Conservation (phyloP, 2,329 filamentous ascomycete species). For the Macrophomina pseudophaseolina region DNA sequence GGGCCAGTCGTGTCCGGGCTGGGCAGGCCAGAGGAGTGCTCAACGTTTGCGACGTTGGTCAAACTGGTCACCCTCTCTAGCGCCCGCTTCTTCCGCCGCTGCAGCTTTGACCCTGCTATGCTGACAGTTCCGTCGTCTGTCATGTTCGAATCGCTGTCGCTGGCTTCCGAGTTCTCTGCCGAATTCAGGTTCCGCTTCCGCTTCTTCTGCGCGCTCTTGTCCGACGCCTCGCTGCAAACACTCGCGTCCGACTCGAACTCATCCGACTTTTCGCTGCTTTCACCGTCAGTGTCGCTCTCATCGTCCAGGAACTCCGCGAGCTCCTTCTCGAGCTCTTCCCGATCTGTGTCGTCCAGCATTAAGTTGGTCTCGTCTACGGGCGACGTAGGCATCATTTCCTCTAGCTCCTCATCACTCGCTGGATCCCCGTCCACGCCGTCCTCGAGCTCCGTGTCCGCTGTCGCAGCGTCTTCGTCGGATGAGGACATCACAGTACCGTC, state of each 20-base stretch:
- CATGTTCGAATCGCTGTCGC: conserved; percentile 47
- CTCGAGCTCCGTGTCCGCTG: conserved; percentile 35
- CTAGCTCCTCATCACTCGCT: conserved; percentile 39
- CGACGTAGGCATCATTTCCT: conserved; percentile 23
- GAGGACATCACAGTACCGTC: conserved; percentile 43
- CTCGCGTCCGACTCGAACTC: conserved; percentile 43
- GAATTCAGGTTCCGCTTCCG: conserved; percentile 42
- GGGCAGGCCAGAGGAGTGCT: conserved; percentile 47
- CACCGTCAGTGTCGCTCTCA: conserved; percentile 49
- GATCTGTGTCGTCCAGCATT: conserved; percentile 49
- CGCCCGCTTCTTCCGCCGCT: conserved; percentile 55
- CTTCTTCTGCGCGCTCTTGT: conserved; percentile 43
- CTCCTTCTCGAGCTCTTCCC: conserved; percentile 61
- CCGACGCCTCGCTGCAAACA: conserved; percentile 38
- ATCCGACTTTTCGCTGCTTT: conserved; percentile 37
- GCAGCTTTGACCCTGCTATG: conserved; percentile 46
- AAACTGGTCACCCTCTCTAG: conserved; percentile 53
- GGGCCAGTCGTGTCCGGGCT: conserved; percentile 47
- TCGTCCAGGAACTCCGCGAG: conserved; percentile 72
- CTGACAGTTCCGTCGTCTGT: conserved; percentile 28
- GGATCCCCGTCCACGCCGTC: conserved; percentile 37
- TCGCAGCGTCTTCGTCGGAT: conserved; percentile 52
- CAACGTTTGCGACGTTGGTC: conserved; percentile 48
- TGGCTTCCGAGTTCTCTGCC: conserved; percentile 43
- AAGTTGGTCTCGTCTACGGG: conserved; percentile 23